Conservation (phyloP, 768 basidiomycete species). For the Trametes coccinea region DNA sequence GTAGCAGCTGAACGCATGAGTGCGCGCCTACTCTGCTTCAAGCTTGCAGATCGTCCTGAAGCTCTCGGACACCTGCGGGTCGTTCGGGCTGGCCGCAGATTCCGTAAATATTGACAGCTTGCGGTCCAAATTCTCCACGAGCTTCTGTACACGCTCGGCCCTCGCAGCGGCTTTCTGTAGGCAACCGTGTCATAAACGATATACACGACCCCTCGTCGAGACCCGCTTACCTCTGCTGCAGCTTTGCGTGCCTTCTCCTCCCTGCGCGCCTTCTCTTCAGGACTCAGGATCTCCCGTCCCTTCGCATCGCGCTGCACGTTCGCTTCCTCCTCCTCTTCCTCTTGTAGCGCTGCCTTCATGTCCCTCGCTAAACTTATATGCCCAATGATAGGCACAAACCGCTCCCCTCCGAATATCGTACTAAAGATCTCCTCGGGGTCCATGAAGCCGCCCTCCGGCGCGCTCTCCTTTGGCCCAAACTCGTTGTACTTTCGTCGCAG, state of each 20-base stretch:
- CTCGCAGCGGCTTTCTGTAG: constrained; percentile 77
- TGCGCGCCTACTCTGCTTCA: constrained; percentile 71
- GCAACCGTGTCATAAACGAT: neutral
- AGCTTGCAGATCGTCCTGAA: constrained; percentile 78
- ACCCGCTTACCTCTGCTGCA: constrained; percentile 60
- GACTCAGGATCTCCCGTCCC: constrained; percentile 41
- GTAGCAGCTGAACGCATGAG: neutral
- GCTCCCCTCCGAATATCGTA: constrained; percentile 86
- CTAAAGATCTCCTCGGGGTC: constrained; percentile 75
- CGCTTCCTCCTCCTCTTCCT: constrained; percentile 51
- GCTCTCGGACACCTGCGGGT: constrained; percentile 66
- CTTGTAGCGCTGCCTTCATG: constrained; percentile 91
- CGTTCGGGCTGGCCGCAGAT: constrained; percentile 69
- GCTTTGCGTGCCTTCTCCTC: constrained; percentile 73
- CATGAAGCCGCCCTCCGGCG: constrained; percentile 81
- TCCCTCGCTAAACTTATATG: constrained; percentile 85
- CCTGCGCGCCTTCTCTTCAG: constrained; percentile 43
- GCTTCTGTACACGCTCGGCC: constrained; percentile 70
- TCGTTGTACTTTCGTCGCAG: constrained; percentile 88
- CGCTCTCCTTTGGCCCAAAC: constrained; percentile 83
- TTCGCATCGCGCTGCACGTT: constrained; percentile 51
- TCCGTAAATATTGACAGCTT: constrained; percentile 89
- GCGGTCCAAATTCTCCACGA: constrained; percentile 75
- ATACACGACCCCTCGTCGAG: constrained; percentile 1
- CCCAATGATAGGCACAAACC: constrained; percentile 86